These are phyloP conservation scores for Moniliella sp. DNA, from an alignment of 1,284 basidiomycete species.

Conservation along the genomic window DNA sequence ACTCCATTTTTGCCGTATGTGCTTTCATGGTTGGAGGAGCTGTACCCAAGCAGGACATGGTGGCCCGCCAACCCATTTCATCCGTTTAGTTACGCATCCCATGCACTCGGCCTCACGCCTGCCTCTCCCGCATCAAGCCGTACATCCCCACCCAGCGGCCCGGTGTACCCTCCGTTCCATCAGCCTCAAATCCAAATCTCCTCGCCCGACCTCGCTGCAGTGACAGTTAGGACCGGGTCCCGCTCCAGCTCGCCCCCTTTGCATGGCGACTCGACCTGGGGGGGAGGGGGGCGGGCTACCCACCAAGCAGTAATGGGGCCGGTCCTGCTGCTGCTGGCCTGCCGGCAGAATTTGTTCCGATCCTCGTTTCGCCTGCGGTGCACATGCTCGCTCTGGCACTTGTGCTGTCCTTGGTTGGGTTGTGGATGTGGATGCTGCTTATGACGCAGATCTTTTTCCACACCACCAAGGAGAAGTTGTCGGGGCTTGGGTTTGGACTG, in stretches of 20 bases:
- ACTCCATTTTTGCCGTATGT: conserved; percentile 35
- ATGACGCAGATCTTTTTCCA: conserved; percentile 81
- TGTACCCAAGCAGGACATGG: conserved; percentile 3
- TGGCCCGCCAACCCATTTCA: conserved; percentile 5
- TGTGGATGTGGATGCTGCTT: conserved; percentile 55
- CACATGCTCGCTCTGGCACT: conserved; percentile 6
- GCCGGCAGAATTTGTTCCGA: too few relatives aligned
- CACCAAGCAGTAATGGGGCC: too few relatives aligned
- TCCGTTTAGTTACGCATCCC: too few relatives aligned
- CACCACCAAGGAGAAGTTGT: conserved; percentile 60
- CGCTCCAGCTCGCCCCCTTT: not conserved
- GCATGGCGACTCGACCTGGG: too few relatives aligned
- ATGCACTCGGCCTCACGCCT: not conserved
- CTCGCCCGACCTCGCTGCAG: too few relatives aligned
- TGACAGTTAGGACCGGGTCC: too few relatives aligned
- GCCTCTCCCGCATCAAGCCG: not conserved
- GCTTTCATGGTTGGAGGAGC: conserved; percentile 1
- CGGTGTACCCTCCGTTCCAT: too few relatives aligned
- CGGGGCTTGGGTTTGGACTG: conserved; percentile 42
- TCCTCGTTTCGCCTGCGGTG: too few relatives aligned
- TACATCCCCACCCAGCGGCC: not conserved
- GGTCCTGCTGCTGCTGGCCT: too few relatives aligned
- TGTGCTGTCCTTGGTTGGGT: conserved; percentile 39
- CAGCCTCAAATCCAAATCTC: too few relatives aligned
- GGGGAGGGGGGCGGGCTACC: too few relatives aligned